Percentiles rank a stretch among this genome's conserved stretches.
Evolutionary conservation across 2,329 filamentous ascomycete genomes (phyloP).

Genomic region (Juglanconis juglandina): DNA sequence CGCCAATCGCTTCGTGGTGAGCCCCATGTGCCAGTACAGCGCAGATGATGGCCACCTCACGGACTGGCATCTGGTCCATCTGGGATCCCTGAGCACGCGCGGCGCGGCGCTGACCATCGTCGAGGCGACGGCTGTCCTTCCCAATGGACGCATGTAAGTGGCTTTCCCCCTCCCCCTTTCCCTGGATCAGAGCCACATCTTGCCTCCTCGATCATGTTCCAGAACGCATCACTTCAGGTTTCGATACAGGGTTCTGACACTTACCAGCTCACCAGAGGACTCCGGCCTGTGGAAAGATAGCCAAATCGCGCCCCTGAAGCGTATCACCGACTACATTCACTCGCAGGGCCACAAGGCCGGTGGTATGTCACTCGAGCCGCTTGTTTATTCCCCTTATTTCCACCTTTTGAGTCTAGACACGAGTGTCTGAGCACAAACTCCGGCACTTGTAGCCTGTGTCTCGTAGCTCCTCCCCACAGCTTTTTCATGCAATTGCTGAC

Average conservation of each 20-base stretch:
- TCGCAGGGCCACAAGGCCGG: slow-evolving; percentile 72
- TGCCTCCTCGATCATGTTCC: too few relatives aligned
- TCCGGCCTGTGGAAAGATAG: slow-evolving; percentile 79
- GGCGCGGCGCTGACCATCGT: slow-evolving; percentile 72
- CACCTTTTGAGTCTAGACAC: too few relatives aligned
- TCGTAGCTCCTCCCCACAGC: too few relatives aligned
- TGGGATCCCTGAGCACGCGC: slow-evolving; percentile 72
- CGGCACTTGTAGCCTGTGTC: too few relatives aligned
- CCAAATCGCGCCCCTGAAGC: slow-evolving; percentile 69
- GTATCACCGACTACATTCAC: slow-evolving; percentile 75
- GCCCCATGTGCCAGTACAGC: slow-evolving; percentile 62
- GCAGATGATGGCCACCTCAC: slow-evolving; percentile 65
- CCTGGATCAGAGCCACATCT: too few relatives aligned
- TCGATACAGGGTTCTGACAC: not conserved
- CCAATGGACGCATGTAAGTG: slow-evolving; percentile 67
- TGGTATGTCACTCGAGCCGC: slow-evolving; percentile 24
- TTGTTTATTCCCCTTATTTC: too few relatives aligned
- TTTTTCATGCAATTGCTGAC: not conserved
- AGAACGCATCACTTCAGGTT: too few relatives aligned
- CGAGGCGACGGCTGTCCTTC: slow-evolving; percentile 72
- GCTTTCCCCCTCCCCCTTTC: too few relatives aligned
- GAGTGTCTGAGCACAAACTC: too few relatives aligned
- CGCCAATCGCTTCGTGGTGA: slow-evolving; percentile 55
- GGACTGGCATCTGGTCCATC: slow-evolving; percentile 69
- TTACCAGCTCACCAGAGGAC: slow-evolving; percentile 63